These are phyloP conservation scores for Fusarium proliferatum DNA, from an alignment of 2,329 filamentous ascomycete genomes.

Conservation along the genomic window DNA sequence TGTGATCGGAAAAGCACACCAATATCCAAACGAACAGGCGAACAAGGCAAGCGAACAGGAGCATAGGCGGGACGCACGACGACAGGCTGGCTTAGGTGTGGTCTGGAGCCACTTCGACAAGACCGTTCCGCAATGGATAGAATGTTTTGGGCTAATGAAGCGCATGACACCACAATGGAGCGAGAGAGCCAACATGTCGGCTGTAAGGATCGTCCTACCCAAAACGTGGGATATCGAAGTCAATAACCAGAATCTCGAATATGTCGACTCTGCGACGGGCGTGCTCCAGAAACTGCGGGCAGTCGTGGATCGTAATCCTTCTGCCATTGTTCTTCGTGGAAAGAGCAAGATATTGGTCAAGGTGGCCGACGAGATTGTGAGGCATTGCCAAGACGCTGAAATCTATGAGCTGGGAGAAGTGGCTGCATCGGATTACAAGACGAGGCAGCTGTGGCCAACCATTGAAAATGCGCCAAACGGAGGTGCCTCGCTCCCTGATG, in stretches of 20 bases:
- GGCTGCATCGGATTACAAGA: constrained; percentile 49
- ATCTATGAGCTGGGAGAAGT: constrained; percentile 54
- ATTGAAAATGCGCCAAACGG: constrained; percentile 46
- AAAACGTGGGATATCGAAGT: constrained; percentile 50
- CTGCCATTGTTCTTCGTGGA: constrained; percentile 49
- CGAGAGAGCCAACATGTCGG: constrained; percentile 50
- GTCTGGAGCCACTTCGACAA: constrained; percentile 47
- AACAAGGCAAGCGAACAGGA: constrained; percentile 37
- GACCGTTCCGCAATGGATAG: constrained; percentile 53
- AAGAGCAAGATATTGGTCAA: constrained; percentile 46
- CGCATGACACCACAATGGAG: constrained; percentile 50
- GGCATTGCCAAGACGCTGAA: constrained; percentile 46
- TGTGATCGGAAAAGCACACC: constrained; percentile 43
- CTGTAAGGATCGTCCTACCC: constrained; percentile 52
- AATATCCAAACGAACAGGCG: constrained; percentile 45
- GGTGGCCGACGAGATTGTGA: constrained; percentile 51
- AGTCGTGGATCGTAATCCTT: constrained; percentile 49
- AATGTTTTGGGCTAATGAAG: constrained; percentile 53
- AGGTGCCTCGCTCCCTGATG: constrained; percentile 36
- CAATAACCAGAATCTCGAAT: constrained; percentile 48
- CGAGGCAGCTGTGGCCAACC: constrained; percentile 51
- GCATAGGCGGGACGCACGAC: constrained; percentile 43
- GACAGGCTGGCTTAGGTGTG: constrained; percentile 52
- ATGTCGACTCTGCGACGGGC: constrained; percentile 50
- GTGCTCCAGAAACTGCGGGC: constrained; percentile 49